phyloP scores from a whole-genome alignment of 2,329 filamentous ascomycete genomes.

The Chaetomiaceae sp. region DNA sequence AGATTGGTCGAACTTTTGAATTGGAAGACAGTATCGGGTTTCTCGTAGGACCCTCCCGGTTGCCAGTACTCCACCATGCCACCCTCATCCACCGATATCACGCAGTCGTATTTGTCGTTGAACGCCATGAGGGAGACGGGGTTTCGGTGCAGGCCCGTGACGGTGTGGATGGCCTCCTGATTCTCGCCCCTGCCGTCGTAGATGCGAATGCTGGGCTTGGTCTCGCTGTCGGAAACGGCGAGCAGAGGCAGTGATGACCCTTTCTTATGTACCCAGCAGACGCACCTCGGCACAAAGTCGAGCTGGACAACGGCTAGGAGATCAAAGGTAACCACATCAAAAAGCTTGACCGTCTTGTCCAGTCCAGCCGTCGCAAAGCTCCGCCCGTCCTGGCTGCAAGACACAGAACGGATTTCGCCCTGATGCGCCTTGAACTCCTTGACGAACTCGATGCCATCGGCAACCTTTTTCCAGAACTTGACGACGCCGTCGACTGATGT shows the following conservation, averaged over 20 bases:
- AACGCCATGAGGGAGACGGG: slow-evolving; percentile 83
- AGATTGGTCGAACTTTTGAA: slow-evolving; percentile 92
- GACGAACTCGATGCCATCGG: slow-evolving; percentile 88
- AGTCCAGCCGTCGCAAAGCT: slow-evolving; percentile 86
- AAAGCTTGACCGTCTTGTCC: slow-evolving; percentile 77
- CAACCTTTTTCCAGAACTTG: slow-evolving; percentile 98
- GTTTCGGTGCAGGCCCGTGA: slow-evolving; percentile 74
- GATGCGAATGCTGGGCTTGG: slow-evolving; percentile 68
- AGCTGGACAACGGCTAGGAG: slow-evolving; percentile 77
- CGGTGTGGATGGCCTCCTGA: slow-evolving; percentile 67
- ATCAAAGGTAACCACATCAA: slow-evolving; percentile 82
- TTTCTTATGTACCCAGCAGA: slow-evolving; percentile 89
- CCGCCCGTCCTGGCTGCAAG: slow-evolving; percentile 81
- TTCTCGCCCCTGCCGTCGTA: slow-evolving; percentile 89
- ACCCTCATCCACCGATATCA: slow-evolving; percentile 79
- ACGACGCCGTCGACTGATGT: slow-evolving; percentile 92
- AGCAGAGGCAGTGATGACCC: slow-evolving; percentile 84
- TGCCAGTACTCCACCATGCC: slow-evolving; percentile 98
- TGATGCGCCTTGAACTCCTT: slow-evolving; percentile 94
- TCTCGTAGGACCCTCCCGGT: slow-evolving; percentile 75
- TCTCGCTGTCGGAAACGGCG: slow-evolving; percentile 69
- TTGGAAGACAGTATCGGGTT: slow-evolving; percentile 85
- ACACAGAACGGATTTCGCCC: slow-evolving; percentile 78
- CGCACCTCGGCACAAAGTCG: slow-evolving; percentile 66
- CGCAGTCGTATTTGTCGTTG: slow-evolving; percentile 85